Base-by-base conservation (phyloP, 2,329 filamentous ascomycete species). In the Sclerotinia sclerotiorum region DNA sequence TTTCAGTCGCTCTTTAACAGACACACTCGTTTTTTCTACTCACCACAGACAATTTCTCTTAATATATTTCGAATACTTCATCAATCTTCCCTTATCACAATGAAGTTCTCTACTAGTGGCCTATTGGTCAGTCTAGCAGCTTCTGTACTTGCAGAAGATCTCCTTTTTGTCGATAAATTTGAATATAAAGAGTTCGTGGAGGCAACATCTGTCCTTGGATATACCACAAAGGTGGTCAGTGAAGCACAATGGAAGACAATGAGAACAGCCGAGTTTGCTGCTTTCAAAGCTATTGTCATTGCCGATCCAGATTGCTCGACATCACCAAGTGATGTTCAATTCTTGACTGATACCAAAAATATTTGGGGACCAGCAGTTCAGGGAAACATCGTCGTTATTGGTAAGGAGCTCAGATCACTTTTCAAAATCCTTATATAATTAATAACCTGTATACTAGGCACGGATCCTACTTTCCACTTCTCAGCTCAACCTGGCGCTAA, bases 241-340 rank as follows among this genome's bases (percentile, higher is more conserved):
- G 75, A 76, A 21, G 73, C 69, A 4, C 75, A 81, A 71, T 82
- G 79, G 79, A 71, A 72, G 57, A 69, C 75, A 54, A 79, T 81
- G 76, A 80, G 77, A 10, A 79, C 79, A 2, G 75, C 75, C 48
- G 81, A 83, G 69, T 82, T 82, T 73, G 77, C 80, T 57, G 75
- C 78, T 67, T 83, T 78, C 78, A 81, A 80, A 72, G 81, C 81
- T 17, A 80, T 83, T 63, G 74, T 83, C 65, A 75, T 83, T 49
- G 78, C 79, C 8, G 81, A 83, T 69, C 70, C 70, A 29, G 77
- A 79, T 15, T 73, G 76, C 58, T 79, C 79, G 69, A 75, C 74
- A 10, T 72, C 73, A 62, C 72, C 74, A 19, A 69, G 66, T 63
- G 70, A 72, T 19, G 76, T 82, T 68, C 72, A 77, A 39, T 80